These are phyloP conservation scores for Cladosporium sp. DNA, from an alignment of 2,329 filamentous ascomycete genomes.

Conservation along the genomic window DNA sequence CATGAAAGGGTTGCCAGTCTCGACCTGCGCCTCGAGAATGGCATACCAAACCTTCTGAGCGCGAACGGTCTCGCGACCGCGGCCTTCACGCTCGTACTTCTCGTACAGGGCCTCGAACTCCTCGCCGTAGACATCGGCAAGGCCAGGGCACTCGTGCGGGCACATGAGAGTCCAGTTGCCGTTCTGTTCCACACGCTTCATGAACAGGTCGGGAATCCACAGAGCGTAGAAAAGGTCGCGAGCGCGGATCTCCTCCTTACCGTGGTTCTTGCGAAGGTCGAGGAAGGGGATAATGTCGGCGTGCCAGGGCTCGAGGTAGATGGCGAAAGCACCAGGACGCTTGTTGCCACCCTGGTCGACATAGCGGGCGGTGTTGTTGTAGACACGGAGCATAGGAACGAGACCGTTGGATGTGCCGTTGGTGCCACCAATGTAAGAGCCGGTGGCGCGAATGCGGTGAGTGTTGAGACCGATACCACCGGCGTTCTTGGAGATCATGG, in stretches of 20 bases:
- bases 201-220: constrained; percentile 99
- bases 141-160: constrained; percentile 89
- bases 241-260: constrained; percentile 95
- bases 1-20: constrained; percentile 99
- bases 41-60: constrained; percentile 99
- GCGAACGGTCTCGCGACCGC: constrained; percentile 86
- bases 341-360: constrained; percentile 99
- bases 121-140: constrained; percentile 95
- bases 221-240: constrained; percentile 96
- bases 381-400: constrained; percentile 95
- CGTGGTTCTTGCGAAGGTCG: constrained; percentile 98
- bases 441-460: constrained; percentile 94
- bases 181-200: constrained; percentile 98
- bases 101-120: constrained; percentile 96
- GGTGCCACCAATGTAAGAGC: constrained; percentile 96
- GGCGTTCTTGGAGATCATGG: constrained; percentile 99
- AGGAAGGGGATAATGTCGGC: constrained; percentile 96
- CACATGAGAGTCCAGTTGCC: constrained; percentile 97
- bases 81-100: constrained; percentile 79
- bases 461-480: constrained; percentile 96
- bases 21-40: constrained; percentile 95
- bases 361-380: constrained; percentile 98
- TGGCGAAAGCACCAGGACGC: constrained; percentile 95
- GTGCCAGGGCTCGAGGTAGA: constrained; percentile 99
- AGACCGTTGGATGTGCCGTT: constrained; percentile 98